A percentile compares a stretch with the other conserved stretches of the same genome.
phyloP scores from a whole-genome alignment of 768 basidiomycete genomes.

The Psilocybe sp. region DNA sequence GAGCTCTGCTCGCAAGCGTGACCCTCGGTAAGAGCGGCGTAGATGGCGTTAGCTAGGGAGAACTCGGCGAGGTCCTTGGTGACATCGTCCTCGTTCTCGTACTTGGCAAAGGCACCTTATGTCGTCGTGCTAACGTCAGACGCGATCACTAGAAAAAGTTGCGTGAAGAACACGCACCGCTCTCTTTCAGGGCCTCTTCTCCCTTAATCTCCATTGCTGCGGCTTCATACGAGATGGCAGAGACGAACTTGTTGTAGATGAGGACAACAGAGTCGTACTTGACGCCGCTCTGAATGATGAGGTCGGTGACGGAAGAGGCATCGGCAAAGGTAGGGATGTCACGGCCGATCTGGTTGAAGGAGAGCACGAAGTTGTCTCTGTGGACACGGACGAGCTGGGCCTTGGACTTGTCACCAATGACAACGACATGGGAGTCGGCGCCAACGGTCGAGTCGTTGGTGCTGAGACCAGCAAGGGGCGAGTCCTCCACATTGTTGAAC shows the following conservation, averaged over 20 bases:
- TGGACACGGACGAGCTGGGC: slow-evolving; percentile 75
- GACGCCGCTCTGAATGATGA: slow-evolving; percentile 81
- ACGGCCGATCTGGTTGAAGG: slow-evolving; percentile 97
- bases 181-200: slow-evolving; percentile 76
- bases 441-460: slow-evolving; percentile 47
- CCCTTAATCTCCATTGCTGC: slow-evolving; percentile 74
- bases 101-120: slow-evolving; percentile 85
- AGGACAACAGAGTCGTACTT: slow-evolving; percentile 84
- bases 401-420: slow-evolving; percentile 98
- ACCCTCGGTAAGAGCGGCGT: slow-evolving; percentile 88
- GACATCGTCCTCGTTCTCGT: slow-evolving; percentile 97
- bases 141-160: background rate
- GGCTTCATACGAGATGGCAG: slow-evolving; percentile 89
- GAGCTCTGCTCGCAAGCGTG: slow-evolving; percentile 95
- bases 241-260: slow-evolving; percentile 83
- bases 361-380: slow-evolving; percentile 66
- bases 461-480: slow-evolving; percentile 42
- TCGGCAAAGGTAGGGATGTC: slow-evolving; percentile 97
- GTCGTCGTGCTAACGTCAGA: background rate
- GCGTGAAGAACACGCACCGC: slow-evolving; percentile 49
- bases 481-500: slow-evolving; percentile 50
- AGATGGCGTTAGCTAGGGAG: slow-evolving; percentile 94
- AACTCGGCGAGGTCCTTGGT: slow-evolving; percentile 94
- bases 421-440: slow-evolving; percentile 67
- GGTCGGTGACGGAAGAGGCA: slow-evolving; percentile 90